phyloP scores from a whole-genome alignment of 345 rosid species.

The Gossypium stocksii region DNA sequence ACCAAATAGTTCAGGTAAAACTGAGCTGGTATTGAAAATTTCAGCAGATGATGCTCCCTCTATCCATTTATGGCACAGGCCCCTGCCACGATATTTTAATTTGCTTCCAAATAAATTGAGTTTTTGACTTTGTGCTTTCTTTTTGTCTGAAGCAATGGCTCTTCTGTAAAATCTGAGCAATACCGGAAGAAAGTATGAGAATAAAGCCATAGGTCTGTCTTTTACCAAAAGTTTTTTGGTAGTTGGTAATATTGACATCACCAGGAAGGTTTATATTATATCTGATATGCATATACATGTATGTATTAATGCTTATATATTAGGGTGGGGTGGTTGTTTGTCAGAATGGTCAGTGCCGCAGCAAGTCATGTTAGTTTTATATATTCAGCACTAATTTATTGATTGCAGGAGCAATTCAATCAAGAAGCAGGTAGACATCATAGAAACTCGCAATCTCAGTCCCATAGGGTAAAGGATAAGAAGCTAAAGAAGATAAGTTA shows the following conservation, averaged over 20 bases:
- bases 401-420: conserved; percentile 38
- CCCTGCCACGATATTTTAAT: not conserved
- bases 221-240: not conserved
- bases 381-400: conserved; percentile 12
- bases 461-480: conserved; percentile 38
- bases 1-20: not conserved
- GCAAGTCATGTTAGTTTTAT: not conserved
- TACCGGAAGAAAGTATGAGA: not conserved
- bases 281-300: not conserved
- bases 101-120: not conserved
- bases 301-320: not conserved
- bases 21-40: not conserved
- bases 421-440: conserved; percentile 24
- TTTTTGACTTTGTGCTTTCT: not conserved
- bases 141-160: not conserved
- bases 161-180: not conserved
- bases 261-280: not conserved
- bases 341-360: not conserved
- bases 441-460: conserved; percentile 25
- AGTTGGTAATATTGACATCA: not conserved
- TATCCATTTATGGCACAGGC: not conserved
- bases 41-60: not conserved
- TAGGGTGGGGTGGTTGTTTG: not conserved
- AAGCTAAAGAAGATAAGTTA: conserved; percentile 73
- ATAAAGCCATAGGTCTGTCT: not conserved